These are phyloP conservation scores for Fragaria nilgerrensis DNA, from an alignment of 306 rosid species.

Conservation along the genomic window DNA sequence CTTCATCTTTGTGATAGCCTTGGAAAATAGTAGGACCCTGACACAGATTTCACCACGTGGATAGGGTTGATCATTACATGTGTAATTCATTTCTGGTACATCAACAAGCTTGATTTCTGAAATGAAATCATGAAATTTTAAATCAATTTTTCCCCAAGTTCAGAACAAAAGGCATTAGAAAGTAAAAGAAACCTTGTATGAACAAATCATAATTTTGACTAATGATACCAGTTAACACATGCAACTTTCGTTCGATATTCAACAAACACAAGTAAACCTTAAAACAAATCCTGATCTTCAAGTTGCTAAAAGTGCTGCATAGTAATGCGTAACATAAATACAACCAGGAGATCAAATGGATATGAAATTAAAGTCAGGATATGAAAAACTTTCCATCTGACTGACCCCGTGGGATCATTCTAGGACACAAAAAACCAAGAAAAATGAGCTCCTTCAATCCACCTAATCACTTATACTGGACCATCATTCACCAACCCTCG, in stretches of 20 bases:
- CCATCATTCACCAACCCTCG: neutral
- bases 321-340: neutral
- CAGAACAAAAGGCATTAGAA: slow-evolving; percentile 8
- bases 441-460: neutral
- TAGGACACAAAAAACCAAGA: neutral
- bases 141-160: slow-evolving; percentile 21
- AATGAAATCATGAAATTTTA: slow-evolving; percentile 24
- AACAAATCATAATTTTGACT: slow-evolving; percentile 20
- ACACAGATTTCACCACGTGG: slow-evolving; percentile 99
- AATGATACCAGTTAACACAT: neutral
- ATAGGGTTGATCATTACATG: slow-evolving; percentile 77
- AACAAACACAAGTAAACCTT: slow-evolving; percentile 1
- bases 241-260: neutral
- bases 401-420: neutral
- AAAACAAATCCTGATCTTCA: neutral
- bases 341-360: neutral
- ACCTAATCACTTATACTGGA: neutral
- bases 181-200: slow-evolving; percentile 6
- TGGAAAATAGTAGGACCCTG: slow-evolving; percentile 86
- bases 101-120: slow-evolving; percentile 96
- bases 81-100: slow-evolving; percentile 96
- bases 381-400: neutral
- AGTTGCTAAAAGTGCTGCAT: neutral
- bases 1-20: slow-evolving; percentile 92
- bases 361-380: neutral